A percentile compares a stretch with the other conserved stretches of the same genome.
Conservation (phyloP, 2,329 filamentous ascomycete species). For the Penicillium thymicola region DNA sequence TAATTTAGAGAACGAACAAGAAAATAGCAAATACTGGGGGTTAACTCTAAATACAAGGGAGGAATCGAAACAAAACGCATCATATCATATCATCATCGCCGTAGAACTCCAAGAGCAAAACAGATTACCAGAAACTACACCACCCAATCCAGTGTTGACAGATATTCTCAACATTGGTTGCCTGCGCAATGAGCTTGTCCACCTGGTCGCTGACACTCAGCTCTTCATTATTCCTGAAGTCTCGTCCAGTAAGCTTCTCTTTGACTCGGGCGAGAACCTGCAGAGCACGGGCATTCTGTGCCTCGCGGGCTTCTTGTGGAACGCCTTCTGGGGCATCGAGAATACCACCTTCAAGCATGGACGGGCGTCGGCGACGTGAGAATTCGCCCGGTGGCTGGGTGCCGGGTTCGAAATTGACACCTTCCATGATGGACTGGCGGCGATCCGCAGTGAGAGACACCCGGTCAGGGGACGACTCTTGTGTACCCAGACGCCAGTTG, state of each 20-base stretch:
- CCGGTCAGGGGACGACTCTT: conserved; percentile 59
- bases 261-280: conserved; percentile 89
- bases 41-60: conserved; percentile 18
- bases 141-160: conserved; percentile 99
- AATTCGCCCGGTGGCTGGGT: conserved; percentile 65
- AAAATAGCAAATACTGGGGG: conserved; percentile 7
- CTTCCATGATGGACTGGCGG: conserved; percentile 56
- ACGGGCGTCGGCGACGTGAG: conserved; percentile 61
- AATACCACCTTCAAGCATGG: conserved; percentile 61
- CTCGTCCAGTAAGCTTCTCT: conserved; percentile 90
- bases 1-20: conserved; percentile 7
- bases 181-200: conserved; percentile 89
- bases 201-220: conserved; percentile 84
- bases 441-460: conserved; percentile 61
- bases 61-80: conserved; percentile 17
- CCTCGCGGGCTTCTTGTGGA: conserved; percentile 58
- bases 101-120: conserved; percentile 21
- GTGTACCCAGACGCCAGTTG: conserved; percentile 80
- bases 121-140: conserved; percentile 89
- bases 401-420: conserved; percentile 49
- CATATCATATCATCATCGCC: conserved; percentile 26
- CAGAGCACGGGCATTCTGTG: conserved; percentile 87
- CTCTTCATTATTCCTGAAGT: conserved; percentile 85
- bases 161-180: conserved; percentile 93
- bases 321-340: conserved; percentile 43